Conservation (phyloP, 2,329 filamentous ascomycete genomes). For the Trichoderma brevicompactum region DNA sequence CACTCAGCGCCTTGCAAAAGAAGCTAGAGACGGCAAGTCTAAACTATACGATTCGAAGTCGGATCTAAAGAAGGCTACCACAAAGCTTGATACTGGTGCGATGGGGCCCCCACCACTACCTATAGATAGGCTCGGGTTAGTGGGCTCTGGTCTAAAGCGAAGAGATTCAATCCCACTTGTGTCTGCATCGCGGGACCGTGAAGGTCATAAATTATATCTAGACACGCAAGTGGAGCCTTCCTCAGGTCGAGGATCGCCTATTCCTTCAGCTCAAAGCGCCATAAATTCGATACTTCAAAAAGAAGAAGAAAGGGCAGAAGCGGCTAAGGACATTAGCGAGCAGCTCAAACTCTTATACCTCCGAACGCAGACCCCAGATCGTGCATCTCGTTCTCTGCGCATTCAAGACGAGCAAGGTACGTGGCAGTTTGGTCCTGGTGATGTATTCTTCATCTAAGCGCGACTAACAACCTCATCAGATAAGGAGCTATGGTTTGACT, state of each 20-base stretch:
- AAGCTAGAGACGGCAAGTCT: not conserved
- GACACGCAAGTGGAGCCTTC: not conserved
- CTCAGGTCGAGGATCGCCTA: not conserved
- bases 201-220: not conserved
- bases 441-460: not conserved
- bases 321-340: not conserved
- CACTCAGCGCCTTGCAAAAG: not conserved
- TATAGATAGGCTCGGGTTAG: not conserved
- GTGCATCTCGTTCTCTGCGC: not conserved
- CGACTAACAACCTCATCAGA: not conserved
- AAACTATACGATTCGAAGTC: not conserved
- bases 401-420: slow-evolving; percentile 1
- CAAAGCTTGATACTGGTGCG: not conserved
- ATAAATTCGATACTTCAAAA: not conserved
- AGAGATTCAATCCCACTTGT: not conserved
- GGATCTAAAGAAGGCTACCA: not conserved
- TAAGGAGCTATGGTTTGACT: slow-evolving; percentile 22
- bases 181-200: not conserved
- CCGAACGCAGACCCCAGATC: not conserved
- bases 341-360: slow-evolving; percentile 12
- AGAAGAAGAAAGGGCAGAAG: not conserved
- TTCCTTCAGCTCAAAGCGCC: not conserved
- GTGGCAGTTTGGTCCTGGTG: not conserved
- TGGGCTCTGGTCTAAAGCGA: not conserved
- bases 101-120: not conserved